Evolutionary conservation across 139 green algal species (phyloP).

Genomic region (Auxenochlorella pyrenoidosa): DNA sequence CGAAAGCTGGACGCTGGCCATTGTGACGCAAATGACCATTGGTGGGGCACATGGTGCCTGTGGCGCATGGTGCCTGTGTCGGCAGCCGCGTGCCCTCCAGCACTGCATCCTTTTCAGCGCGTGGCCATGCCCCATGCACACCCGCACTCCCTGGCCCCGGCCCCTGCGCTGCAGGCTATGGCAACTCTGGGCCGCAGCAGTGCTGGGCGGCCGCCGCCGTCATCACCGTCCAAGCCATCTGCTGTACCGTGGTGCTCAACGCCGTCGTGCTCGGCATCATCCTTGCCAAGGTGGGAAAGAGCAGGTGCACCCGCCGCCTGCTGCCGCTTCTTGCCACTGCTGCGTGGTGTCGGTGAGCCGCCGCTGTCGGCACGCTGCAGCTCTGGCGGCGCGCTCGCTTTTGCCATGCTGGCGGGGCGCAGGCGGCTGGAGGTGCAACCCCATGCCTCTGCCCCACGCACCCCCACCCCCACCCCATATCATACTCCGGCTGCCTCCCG

Average conservation of each 20-base stretch:
- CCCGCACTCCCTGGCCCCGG: too few species aligned
- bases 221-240: constrained; percentile 66
- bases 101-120: too few species aligned
- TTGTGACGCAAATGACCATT: constrained; percentile 48
- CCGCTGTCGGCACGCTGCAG: too few species aligned
- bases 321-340: too few species aligned
- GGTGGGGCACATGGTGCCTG: background rate
- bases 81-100: too few species aligned
- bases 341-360: too few species aligned
- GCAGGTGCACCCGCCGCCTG: constrained; percentile 35
- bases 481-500: background rate
- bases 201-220: constrained; percentile 68
- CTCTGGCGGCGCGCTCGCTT: too few species aligned
- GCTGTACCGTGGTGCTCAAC: constrained; percentile 71
- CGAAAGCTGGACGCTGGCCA: constrained; percentile 56
- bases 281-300: constrained; percentile 76
- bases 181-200: constrained; percentile 69
- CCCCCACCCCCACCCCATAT: too few species aligned
- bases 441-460: too few species aligned
- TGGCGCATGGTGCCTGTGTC: background rate
- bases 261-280: constrained; percentile 79
- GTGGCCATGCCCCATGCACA: too few species aligned
- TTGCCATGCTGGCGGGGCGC: too few species aligned
- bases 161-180: constrained; percentile 65
- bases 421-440: too few species aligned